phyloP scores from a whole-genome alignment of 2,329 filamentous ascomycete genomes.

The Xylariales sp. region DNA sequence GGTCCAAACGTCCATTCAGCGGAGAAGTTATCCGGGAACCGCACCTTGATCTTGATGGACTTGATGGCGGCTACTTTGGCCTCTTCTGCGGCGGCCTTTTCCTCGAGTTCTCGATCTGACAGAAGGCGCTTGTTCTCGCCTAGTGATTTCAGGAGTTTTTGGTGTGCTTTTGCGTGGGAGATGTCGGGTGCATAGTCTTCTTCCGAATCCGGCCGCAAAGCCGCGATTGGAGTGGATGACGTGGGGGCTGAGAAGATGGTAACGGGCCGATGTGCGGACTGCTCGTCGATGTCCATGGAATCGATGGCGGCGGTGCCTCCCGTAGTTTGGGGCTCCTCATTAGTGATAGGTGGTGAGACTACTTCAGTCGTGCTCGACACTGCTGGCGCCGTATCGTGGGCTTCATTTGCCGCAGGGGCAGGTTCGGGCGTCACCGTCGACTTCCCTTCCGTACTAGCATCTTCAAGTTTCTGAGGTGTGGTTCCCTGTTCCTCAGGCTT shows the following conservation, averaged over 20 bases:
- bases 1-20: constrained; percentile 78
- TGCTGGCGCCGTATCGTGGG: constrained; percentile 31
- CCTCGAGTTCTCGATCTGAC: constrained; percentile 84
- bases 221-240: constrained; percentile 79
- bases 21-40: constrained; percentile 87
- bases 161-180: constrained; percentile 79
- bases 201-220: constrained; percentile 73
- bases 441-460: not conserved
- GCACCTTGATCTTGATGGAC: constrained; percentile 79
- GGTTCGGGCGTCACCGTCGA: constrained; percentile 36
- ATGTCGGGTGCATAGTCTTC: constrained; percentile 81
- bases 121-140: constrained; percentile 80
- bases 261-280: constrained; percentile 61
- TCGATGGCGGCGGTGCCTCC: constrained; percentile 29
- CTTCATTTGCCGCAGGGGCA: constrained; percentile 31
- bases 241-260: constrained; percentile 83
- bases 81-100: constrained; percentile 72
- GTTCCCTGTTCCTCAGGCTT: constrained; percentile 57
- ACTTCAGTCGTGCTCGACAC: constrained; percentile 22
- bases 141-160: constrained; percentile 70
- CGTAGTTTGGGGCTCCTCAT: constrained; percentile 2
- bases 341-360: not conserved
- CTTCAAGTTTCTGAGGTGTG: constrained; percentile 18
- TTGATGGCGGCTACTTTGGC: constrained; percentile 74
- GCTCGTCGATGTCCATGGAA: constrained; percentile 48